Evolutionary conservation across 2,329 filamentous ascomycete species (phyloP).

Genomic region (Colletotrichum theobromicola): DNA sequence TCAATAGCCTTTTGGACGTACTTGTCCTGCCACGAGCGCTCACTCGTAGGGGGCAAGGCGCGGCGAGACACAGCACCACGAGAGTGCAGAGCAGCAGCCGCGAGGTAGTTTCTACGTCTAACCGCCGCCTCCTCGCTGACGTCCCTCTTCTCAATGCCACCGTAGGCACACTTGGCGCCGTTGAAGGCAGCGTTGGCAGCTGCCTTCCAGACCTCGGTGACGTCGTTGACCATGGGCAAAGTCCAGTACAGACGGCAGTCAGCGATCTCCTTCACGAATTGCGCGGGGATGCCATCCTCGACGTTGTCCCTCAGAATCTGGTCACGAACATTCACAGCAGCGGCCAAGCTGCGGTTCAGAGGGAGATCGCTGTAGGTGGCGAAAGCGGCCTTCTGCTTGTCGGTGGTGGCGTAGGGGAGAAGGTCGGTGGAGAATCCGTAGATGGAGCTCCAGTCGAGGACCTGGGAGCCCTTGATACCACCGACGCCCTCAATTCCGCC

Average conservation of each 20-base stretch:
- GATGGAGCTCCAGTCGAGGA: slow-evolving; percentile 35
- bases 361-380: slow-evolving; percentile 36
- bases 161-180: slow-evolving; percentile 43
- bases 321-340: slow-evolving; percentile 43
- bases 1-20: not conserved
- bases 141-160: slow-evolving; percentile 30
- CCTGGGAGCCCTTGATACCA: slow-evolving; percentile 56
- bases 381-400: slow-evolving; percentile 32
- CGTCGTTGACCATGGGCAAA: slow-evolving; percentile 50
- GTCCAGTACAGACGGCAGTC: slow-evolving; percentile 60
- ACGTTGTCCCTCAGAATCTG: slow-evolving; percentile 40
- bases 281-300: slow-evolving; percentile 47
- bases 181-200: slow-evolving; percentile 45
- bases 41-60: not conserved
- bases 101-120: not conserved
- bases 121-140: not conserved
- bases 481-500: slow-evolving; percentile 59
- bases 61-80: not conserved
- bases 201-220: slow-evolving; percentile 52
- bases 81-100: not conserved
- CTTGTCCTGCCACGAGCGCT: not conserved
- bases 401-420: slow-evolving; percentile 27
- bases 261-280: slow-evolving; percentile 51
- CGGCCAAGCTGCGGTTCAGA: slow-evolving; percentile 34
- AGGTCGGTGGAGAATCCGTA: slow-evolving; percentile 27